Evolutionary conservation across 2,329 filamentous ascomycete species (phyloP).

Genomic region (Pseudogymnoascus sp.): DNA sequence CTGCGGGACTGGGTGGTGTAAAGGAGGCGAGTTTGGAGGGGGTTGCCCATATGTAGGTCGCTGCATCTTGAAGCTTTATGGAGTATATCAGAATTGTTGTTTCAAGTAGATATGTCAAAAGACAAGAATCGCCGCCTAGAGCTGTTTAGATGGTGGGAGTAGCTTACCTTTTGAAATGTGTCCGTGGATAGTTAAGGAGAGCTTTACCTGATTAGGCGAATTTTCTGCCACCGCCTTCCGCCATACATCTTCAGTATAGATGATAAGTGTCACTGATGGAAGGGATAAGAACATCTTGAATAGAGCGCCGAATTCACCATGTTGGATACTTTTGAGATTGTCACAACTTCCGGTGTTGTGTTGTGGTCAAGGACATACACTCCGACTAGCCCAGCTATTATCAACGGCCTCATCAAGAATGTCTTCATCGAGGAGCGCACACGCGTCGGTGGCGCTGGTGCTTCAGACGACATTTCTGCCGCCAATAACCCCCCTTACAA

Average conservation of each 20-base stretch:
- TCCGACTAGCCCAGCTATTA: conserved; percentile 67
- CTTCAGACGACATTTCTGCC: conserved; percentile 52
- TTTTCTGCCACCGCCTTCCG: conserved; percentile 6
- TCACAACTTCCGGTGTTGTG: conserved; percentile 92
- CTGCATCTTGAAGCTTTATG: conserved; percentile 54
- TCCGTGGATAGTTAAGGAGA: conserved; percentile 7
- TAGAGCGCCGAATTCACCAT: conserved; percentile 38
- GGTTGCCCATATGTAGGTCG: conserved; percentile 71
- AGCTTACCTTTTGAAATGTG: conserved; percentile 8
- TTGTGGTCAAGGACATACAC: conserved; percentile 89
- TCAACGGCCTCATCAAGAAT: conserved; percentile 92
- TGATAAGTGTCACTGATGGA: conserved; percentile 6
- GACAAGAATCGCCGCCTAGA: background rate
- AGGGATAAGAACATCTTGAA: conserved; percentile 7
- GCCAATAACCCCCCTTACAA: conserved; percentile 66
- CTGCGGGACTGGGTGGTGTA: conserved; percentile 95
- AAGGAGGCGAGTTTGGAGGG: conserved; percentile 67
- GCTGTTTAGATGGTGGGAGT: background rate
- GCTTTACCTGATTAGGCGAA: background rate
- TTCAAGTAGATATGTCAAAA: background rate
- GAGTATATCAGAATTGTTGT: background rate
- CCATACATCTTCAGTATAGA: background rate
- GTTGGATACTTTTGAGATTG: conserved; percentile 94
- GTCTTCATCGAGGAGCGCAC: conserved; percentile 95
- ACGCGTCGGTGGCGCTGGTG: conserved; percentile 41